Evolutionary conservation across 768 basidiomycete genomes (phyloP).

Genomic region (Tulasnella sp.): DNA sequence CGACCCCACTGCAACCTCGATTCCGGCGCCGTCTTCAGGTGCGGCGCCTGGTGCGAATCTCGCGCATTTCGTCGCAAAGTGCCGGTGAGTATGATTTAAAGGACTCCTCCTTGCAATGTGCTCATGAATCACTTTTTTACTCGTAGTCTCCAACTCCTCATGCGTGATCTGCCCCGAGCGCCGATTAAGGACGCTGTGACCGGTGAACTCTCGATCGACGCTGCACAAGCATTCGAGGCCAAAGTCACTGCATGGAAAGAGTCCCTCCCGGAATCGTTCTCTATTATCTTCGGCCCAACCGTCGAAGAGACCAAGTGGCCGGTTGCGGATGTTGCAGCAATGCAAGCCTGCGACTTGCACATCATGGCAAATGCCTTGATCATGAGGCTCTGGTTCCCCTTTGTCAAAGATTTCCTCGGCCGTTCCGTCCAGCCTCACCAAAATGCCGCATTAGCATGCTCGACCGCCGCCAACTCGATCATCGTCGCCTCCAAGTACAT

Average conservation of each 20-base stretch:
- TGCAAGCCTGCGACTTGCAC: conserved; percentile 52
- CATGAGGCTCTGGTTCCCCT: conserved; percentile 60
- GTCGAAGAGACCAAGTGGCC: conserved; percentile 23
- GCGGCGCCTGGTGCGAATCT: conserved; percentile 27
- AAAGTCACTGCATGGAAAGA: conserved; percentile 49
- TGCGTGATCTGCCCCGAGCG: conserved; percentile 51
- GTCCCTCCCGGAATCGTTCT: conserved; percentile 44
- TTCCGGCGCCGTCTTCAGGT: conserved; percentile 35
- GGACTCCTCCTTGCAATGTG: background rate
- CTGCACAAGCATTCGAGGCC: conserved; percentile 49
- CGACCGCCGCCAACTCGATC: conserved; percentile 60
- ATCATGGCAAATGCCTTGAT: conserved; percentile 54
- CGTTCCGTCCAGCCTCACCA: conserved; percentile 12
- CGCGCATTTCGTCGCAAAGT: conserved; percentile 50
- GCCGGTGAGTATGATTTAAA: conserved; percentile 42
- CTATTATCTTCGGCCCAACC: conserved; percentile 37
- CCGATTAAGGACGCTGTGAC: conserved; percentile 36
- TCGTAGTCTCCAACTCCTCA: conserved; percentile 39
- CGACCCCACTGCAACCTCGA: conserved; percentile 38
- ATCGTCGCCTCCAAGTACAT: conserved; percentile 31
- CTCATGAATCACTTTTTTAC: background rate
- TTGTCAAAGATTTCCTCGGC: conserved; percentile 38
- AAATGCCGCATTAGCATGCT: conserved; percentile 39
- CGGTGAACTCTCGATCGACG: conserved; percentile 47
- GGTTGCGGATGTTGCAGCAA: conserved; percentile 33